A percentile compares a stretch with the other conserved stretches of the same genome.
Conservation (phyloP, 306 rosid species). For the Acacia melanoxylon region DNA sequence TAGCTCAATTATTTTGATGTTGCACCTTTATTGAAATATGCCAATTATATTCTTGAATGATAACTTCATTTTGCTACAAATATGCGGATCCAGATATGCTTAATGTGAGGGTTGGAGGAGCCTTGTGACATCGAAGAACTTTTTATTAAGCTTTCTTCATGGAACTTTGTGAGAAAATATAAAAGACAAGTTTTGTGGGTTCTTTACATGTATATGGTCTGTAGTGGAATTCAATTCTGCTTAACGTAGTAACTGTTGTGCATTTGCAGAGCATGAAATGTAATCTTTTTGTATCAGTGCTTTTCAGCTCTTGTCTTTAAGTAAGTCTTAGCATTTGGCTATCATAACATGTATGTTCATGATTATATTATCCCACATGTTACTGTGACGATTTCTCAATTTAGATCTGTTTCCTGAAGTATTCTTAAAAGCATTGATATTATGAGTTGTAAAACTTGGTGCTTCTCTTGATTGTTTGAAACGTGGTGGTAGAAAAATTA, state of each 20-base stretch:
- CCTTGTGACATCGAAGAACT: neutral
- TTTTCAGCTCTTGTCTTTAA: neutral
- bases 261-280: neutral
- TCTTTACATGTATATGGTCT: neutral
- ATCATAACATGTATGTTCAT: neutral
- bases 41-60: no score
- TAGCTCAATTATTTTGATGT: slow-evolving; percentile 1
- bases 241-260: neutral
- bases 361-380: neutral
- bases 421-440: neutral
- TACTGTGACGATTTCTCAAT: slow-evolving; percentile 1
- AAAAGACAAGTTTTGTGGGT: neutral
- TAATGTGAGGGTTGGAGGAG: neutral
- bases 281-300: neutral
- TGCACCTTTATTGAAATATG: slow-evolving; percentile 11
- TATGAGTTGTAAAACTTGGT: neutral
- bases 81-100: neutral
- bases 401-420: slow-evolving; percentile 19
- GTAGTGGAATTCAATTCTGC: neutral
- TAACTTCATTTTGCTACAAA: neutral
- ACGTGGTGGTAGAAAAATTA: neutral
- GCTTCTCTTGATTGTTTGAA: neutral
- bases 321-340: neutral
- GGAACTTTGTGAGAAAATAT: neutral
- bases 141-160: neutral